phyloP scores from a whole-genome alignment of 495 filamentous ascomycete genomes.

The Clavariopsis aquatica region DNA sequence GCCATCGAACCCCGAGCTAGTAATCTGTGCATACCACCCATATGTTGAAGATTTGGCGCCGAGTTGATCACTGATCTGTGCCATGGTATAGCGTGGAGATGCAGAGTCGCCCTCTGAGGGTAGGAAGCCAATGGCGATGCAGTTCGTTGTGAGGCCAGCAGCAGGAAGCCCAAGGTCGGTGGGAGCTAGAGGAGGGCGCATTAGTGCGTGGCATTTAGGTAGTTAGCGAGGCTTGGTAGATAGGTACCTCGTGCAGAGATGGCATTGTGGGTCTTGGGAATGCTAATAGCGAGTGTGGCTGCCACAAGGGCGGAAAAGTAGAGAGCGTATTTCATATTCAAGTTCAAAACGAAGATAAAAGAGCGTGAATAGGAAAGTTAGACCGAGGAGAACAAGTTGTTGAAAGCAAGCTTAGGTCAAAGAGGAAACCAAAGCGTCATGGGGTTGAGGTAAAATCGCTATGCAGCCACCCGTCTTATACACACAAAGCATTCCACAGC shows the following conservation, averaged over 20 bases:
- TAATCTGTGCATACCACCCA: slow-evolving; percentile 18
- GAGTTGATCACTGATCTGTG: background rate
- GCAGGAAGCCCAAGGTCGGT: slow-evolving; percentile 4
- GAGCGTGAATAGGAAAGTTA: too few species aligned
- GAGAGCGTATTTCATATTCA: background rate
- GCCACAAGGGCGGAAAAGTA: background rate
- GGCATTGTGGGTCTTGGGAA: background rate
- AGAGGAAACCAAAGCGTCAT: too few species aligned
- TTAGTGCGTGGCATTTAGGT: background rate
- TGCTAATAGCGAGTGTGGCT: background rate
- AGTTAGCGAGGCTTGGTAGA: background rate
- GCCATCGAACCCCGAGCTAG: slow-evolving; percentile 2
- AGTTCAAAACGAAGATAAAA: background rate
- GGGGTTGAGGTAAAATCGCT: too few species aligned
- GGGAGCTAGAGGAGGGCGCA: background rate
- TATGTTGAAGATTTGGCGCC: slow-evolving; percentile 8
- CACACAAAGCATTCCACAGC: background rate
- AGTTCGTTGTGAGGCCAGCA: slow-evolving; percentile 4
- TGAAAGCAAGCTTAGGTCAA: too few species aligned
- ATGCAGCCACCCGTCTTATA: background rate
- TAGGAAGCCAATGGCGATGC: slow-evolving; percentile 17
- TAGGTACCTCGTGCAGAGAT: background rate
- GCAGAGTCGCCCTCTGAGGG: slow-evolving; percentile 14
- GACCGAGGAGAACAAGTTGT: too few species aligned
- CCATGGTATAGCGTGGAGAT: slow-evolving; percentile 18